A percentile compares a stretch with the other conserved stretches of the same genome.
Evolutionary conservation across 345 rosid species (phyloP).

Genomic region (Eutrema yunnanense): DNA sequence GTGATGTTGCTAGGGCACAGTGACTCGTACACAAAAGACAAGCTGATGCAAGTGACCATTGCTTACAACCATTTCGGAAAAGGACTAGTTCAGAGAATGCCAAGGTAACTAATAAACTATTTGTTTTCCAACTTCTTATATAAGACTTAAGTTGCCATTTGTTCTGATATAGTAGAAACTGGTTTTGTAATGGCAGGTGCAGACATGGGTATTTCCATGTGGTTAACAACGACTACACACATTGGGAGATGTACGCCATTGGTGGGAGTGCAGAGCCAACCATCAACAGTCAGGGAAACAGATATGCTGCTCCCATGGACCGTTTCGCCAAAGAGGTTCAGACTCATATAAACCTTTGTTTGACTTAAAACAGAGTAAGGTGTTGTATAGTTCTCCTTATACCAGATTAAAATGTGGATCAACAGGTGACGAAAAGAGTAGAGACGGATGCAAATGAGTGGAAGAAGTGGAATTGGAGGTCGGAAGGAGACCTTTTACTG

Average conservation of each 20-base stretch:
- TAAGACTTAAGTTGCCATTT: background rate
- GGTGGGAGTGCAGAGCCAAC: slow-evolving; percentile 95
- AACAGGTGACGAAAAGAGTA: slow-evolving; percentile 88
- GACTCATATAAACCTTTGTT: background rate
- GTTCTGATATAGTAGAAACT: background rate
- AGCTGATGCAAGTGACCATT: slow-evolving; percentile 88
- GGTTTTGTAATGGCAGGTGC: slow-evolving; percentile 47
- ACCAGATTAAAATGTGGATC: slow-evolving; percentile 4
- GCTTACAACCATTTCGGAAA: slow-evolving; percentile 94
- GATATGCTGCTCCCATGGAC: slow-evolving; percentile 75
- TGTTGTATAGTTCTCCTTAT: background rate
- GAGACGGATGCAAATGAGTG: slow-evolving; percentile 47
- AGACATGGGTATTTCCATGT: slow-evolving; percentile 96
- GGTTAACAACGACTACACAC: slow-evolving; percentile 95
- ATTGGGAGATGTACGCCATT: slow-evolving; percentile 98
- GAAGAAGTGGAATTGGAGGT: slow-evolving; percentile 90
- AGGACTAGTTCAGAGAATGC: slow-evolving; percentile 97
- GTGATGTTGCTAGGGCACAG: slow-evolving; percentile 92
- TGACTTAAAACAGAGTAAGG: background rate
- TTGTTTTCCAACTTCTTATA: background rate
- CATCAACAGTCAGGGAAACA: slow-evolving; percentile 93
- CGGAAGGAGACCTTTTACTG: slow-evolving; percentile 78
- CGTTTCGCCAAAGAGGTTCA: slow-evolving; percentile 83
- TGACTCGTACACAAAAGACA: slow-evolving; percentile 79
- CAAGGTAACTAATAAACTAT: slow-evolving; percentile 43